These are phyloP conservation scores for Acanthochlamys bracteata DNA, from an alignment of 106 monocot species.

Conservation along the genomic window DNA sequence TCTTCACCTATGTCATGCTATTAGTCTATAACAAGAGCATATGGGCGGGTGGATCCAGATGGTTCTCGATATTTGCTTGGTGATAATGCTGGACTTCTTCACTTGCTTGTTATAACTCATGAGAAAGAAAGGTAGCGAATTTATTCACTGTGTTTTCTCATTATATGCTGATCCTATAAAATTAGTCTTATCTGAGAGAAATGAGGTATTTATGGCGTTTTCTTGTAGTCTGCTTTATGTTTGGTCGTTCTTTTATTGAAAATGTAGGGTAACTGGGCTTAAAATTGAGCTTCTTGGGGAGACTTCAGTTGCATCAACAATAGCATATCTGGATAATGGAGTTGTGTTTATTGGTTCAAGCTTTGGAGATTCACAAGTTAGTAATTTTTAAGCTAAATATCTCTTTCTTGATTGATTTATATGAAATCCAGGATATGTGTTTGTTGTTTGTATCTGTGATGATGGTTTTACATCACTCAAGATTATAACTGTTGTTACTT, in stretches of 20 bases:
- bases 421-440: too few relatives aligned
- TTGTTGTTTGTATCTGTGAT: too few relatives aligned
- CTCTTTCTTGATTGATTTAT: too few relatives aligned
- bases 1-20: neutral
- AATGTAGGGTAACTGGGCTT: slow-evolving; percentile 79
- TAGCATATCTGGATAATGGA: slow-evolving; percentile 98
- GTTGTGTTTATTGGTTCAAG: slow-evolving; percentile 97
- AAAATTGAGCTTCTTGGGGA: slow-evolving; percentile 94
- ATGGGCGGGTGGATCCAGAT: slow-evolving; percentile 95
- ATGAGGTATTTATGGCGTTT: neutral
- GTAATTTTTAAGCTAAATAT: neutral
- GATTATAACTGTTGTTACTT: too few relatives aligned
- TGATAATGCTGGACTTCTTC: slow-evolving; percentile 82
- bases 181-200: too few relatives aligned
- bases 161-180: neutral
- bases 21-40: slow-evolving; percentile 95
- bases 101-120: slow-evolving; percentile 93
- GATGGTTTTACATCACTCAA: too few relatives aligned
- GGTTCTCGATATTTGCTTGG: slow-evolving; percentile 95
- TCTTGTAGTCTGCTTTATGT: neutral
- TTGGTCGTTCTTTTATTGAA: neutral
- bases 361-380: slow-evolving; percentile 98
- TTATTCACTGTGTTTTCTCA: neutral
- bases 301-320: slow-evolving; percentile 89
- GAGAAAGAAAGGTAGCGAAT: slow-evolving; percentile 67